phyloP scores from a whole-genome alignment of 495 filamentous ascomycete species.

The Aspergillus haitiensis region DNA sequence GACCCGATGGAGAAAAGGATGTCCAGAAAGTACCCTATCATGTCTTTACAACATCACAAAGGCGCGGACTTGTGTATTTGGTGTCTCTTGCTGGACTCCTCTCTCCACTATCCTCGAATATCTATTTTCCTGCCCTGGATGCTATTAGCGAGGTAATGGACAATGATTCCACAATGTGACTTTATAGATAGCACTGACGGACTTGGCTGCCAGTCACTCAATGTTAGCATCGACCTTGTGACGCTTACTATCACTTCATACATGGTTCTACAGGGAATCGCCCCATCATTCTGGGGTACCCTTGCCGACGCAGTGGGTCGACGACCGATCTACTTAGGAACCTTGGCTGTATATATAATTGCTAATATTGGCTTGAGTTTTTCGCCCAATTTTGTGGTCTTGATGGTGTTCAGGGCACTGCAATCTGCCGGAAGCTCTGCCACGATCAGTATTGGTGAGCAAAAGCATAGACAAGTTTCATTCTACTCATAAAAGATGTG shows the following conservation, averaged over 20 bases:
- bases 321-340: slow-evolving; percentile 45
- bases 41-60: too few relatives aligned
- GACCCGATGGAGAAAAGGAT: too few relatives aligned
- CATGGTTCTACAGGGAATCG: slow-evolving; percentile 52
- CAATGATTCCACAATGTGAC: too few relatives aligned
- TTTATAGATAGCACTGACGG: slow-evolving; percentile 43
- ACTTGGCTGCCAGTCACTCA: slow-evolving; percentile 15
- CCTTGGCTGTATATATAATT: slow-evolving; percentile 48
- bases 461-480: too few relatives aligned
- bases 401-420: slow-evolving; percentile 49
- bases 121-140: slow-evolving; percentile 52
- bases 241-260: slow-evolving; percentile 55
- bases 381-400: slow-evolving; percentile 45
- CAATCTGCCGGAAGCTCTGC: slow-evolving; percentile 54
- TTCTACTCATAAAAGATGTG: too few relatives aligned
- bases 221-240: slow-evolving; percentile 45
- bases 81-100: slow-evolving; percentile 41
- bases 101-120: slow-evolving; percentile 40
- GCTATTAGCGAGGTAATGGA: too few relatives aligned
- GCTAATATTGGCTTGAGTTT: slow-evolving; percentile 51
- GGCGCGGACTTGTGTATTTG: too few relatives aligned
- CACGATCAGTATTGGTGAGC: slow-evolving; percentile 52
- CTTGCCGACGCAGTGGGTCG: slow-evolving; percentile 52
- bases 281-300: slow-evolving; percentile 53
- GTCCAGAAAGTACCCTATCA: too few relatives aligned